phyloP scores from a whole-genome alignment of 2,329 filamentous ascomycete species.

The Sclerotinia sclerotiorum region DNA sequence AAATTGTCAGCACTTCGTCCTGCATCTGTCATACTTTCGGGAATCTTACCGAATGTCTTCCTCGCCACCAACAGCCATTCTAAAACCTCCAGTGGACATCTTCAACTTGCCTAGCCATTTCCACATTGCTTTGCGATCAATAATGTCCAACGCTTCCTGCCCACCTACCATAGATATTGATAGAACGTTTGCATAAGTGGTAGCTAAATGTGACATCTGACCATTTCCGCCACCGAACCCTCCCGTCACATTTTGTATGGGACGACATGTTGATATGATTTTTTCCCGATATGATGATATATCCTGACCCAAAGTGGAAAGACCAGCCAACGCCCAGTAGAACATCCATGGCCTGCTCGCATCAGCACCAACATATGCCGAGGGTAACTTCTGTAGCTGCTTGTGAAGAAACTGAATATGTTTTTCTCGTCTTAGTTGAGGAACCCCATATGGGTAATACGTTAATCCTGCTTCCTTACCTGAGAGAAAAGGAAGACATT shows the following conservation, averaged over 20 bases:
- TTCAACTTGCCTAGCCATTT: constrained; percentile 85
- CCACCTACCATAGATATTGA: constrained; percentile 77
- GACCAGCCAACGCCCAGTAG: constrained; percentile 83
- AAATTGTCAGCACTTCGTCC: constrained; percentile 30
- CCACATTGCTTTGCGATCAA: constrained; percentile 87
- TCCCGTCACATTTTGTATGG: constrained; percentile 79
- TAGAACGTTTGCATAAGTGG: constrained; percentile 81
- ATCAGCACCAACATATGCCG: constrained; percentile 72
- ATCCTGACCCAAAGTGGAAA: constrained; percentile 77
- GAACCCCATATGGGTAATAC: constrained; percentile 72
- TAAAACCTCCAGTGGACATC: constrained; percentile 85
- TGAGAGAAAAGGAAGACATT: constrained; percentile 67
- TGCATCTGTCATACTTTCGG: constrained; percentile 1
- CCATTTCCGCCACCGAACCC: constrained; percentile 95
- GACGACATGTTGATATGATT: constrained; percentile 71
- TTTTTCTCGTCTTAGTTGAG: constrained; percentile 64
- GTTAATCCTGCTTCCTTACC: constrained; percentile 48
- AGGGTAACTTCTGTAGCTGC: constrained; percentile 62
- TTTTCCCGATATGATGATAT: constrained; percentile 62
- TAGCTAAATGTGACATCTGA: constrained; percentile 83
- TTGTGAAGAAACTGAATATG: constrained; percentile 64
- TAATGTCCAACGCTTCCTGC: constrained; percentile 67
- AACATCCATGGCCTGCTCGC: constrained; percentile 90
- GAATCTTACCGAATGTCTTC: constrained; percentile 77
- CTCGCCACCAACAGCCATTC: constrained; percentile 81